Base-by-base conservation (phyloP, 345 rosid species). In the Anastatica hierochuntica region DNA sequence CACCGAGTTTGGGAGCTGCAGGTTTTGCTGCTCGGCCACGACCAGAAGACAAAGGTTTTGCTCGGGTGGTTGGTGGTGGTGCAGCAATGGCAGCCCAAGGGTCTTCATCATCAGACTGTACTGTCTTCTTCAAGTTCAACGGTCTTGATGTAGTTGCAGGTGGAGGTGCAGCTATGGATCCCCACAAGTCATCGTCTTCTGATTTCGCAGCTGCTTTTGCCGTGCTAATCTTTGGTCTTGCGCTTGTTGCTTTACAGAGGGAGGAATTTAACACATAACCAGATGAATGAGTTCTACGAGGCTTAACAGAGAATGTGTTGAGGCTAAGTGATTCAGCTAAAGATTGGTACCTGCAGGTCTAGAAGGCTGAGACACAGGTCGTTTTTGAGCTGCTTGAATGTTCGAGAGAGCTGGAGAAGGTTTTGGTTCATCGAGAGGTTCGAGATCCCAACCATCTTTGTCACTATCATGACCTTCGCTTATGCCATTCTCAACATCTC, bases 11-110 rank as follows among this genome's bases (percentile, higher is more conserved):
- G 19, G 69, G 72, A 56, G 89, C 81, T 29, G 77, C 73, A 1
- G 88, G 78, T 75, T 83, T 88, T 34, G 79, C 60, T 62, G 76
- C 95, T 62, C 94, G 74, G 39, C 90, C 94, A 45, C 87, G 78
- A 49, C 85, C 78, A 33, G 88, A 74, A 12, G 88, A 63, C 40
- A 84, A 61, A 43, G 96, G 92, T 68, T 76, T 92, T 4, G 77
- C 95, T 35, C 71, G 74, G 12, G 90, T 88, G 33, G 90, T 77
- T 10, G 98, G 98, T 39, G 77, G 69, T 16, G 98, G 97, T 67
- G 98, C 97, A 38, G 98, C 98, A 35, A 88, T 85, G 39, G 97
- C 78, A 31, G 95, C 86, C 97, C 97, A 92, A 2, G 95, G 95
- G 45, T 92, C 98, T 47, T 85, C 84, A 36, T 83, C 88, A 18